Evolutionary conservation across 352 stramenopile species (phyloP), one percentile per base, ranked within the genome.

Genomic region (Globisporangium megalacanthum): DNA sequence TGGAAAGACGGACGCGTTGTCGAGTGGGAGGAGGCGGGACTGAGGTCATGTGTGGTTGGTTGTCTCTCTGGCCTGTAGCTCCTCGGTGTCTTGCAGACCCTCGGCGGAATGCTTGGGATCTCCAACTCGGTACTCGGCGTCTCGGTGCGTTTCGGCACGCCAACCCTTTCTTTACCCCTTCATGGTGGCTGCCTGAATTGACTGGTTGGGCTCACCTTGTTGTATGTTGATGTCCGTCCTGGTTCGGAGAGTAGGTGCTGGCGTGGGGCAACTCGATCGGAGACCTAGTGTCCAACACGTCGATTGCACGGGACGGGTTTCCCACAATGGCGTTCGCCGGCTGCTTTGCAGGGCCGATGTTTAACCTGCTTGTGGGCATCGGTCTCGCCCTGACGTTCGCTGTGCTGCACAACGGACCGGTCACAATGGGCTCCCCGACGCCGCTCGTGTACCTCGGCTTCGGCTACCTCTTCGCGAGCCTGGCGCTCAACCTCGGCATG

Each of bases 271-370:
- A 93, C 53, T 90, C 83, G 1, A 85, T 93, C 31, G 80, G 80
- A 2, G 83, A 91, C 49, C 65, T 93, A 4, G 78, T 91, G 8
- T 89, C 83, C 3, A 88, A 91, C 56, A 89, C 83, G 29, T 77
- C 83, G 0, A 91, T 93, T 51, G 83, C 83, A 6, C 70, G 81
- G 13, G 80, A 91, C 49, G 83, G 83, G 6, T 91, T 91, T 52
- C 83, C 83, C 1, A 88, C 77, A 5, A 93, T 93, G 83, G 81
- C 83, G 8, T 91, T 93, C 39, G 80, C 80, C 17, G 81, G 83
- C 20, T 93, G 83, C 65, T 93, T 93, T 48, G 83, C 80, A 20
- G 81, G 83, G 0, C 83, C 83, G 17, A 88, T 91, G 73, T 91
- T 91, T 64, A 90, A 91, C 37, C 57, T 93, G 33, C 69, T 93